These are phyloP conservation scores for Ligustrum vulgare DNA, from an alignment of 257 asterid species.

Conservation along the genomic window DNA sequence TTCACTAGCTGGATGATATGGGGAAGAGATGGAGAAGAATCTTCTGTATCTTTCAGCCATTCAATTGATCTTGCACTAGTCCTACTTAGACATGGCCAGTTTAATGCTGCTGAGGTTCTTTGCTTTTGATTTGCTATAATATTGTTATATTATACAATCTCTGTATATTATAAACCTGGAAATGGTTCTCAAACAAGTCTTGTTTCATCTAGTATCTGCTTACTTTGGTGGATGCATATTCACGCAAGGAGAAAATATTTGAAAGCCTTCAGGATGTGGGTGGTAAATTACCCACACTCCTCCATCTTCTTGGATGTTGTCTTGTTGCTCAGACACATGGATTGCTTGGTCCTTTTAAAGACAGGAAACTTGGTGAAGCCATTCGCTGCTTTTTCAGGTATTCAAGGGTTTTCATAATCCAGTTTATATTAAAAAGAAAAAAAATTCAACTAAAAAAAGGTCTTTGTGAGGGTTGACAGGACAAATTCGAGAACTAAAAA, in stretches of 20 bases:
- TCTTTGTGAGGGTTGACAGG: background rate
- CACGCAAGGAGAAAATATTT: conserved; percentile 69
- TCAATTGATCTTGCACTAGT: conserved; percentile 71
- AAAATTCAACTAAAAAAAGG: conserved; percentile 9
- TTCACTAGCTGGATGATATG: conserved; percentile 88
- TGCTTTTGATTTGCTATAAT: conserved; percentile 26
- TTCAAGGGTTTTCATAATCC: conserved; percentile 8
- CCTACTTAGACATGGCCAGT: conserved; percentile 79
- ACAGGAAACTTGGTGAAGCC: conserved; percentile 75
- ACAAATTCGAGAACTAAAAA: background rate
- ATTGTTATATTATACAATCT: background rate
- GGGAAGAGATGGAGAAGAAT: conserved; percentile 76
- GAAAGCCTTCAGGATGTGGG: conserved; percentile 69
- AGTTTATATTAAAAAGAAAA: conserved; percentile 5
- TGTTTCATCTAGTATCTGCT: conserved; percentile 65
- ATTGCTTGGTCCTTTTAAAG: conserved; percentile 55
- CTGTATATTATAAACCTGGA: conserved; percentile 19
- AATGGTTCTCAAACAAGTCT: conserved; percentile 35
- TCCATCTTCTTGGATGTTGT: conserved; percentile 96
- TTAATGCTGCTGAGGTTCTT: conserved; percentile 77
- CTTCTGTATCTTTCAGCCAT: conserved; percentile 79
- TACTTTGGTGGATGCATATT: conserved; percentile 71
- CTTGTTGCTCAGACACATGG: conserved; percentile 76
- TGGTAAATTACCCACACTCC: conserved; percentile 57
- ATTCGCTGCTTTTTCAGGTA: conserved; percentile 90